phyloP scores from a whole-genome alignment of 116 monocot species.

The Iris pallida region DNA sequence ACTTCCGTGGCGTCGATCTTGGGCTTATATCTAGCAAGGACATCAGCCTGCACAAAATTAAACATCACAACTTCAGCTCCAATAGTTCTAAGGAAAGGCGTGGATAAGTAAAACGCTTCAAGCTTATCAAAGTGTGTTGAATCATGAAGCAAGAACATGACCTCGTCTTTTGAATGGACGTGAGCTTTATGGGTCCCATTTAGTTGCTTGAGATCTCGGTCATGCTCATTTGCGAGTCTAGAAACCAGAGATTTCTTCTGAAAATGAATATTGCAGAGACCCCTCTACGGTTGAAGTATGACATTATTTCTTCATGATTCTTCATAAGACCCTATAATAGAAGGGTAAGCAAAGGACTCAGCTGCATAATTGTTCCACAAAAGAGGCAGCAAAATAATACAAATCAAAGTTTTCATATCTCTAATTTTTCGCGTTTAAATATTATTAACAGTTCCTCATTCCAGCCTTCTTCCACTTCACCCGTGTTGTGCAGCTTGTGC shows the following conservation, averaged over 20 bases:
- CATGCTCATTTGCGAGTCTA: constrained; percentile 63
- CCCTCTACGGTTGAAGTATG: constrained; percentile 66
- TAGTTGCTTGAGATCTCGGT: constrained; percentile 54
- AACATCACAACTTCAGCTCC: no score
- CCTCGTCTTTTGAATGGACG: constrained; percentile 75
- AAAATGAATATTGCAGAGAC: constrained; percentile 70
- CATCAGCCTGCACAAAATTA: constrained; percentile 46
- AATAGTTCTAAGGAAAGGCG: no score
- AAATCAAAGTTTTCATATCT: no score
- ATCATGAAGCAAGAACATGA: constrained; percentile 10
- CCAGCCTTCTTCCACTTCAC: no score
- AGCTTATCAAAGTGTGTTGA: background rate
- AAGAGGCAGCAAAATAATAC: no score
- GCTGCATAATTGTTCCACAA: no score
- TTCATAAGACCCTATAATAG: constrained; percentile 53
- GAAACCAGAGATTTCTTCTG: constrained; percentile 80
- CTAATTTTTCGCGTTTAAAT: no score
- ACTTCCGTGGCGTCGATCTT: constrained; percentile 37
- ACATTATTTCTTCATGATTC: constrained; percentile 54
- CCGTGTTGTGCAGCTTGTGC: no score
- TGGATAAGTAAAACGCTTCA: background rate
- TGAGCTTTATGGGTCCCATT: constrained; percentile 92
- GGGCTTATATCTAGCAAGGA: constrained; percentile 71
- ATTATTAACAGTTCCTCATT: no score
- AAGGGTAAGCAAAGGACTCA: no score